Evolutionary conservation across 768 basidiomycete genomes (phyloP), one percentile per base, ranked within the genome.

Genomic region (Zangia roseola): DNA sequence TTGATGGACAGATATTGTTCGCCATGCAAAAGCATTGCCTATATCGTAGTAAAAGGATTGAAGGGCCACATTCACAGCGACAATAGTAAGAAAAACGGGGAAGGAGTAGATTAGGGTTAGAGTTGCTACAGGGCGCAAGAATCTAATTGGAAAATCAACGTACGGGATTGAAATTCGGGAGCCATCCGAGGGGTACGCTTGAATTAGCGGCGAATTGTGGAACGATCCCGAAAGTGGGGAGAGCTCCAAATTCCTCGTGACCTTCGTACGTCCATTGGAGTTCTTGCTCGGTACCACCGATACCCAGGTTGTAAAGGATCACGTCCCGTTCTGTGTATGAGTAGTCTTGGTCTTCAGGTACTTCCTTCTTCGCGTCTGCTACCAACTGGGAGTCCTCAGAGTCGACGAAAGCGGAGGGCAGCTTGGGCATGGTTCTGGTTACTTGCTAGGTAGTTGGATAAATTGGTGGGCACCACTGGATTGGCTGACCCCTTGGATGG

Each of bases 1-100:
- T 88, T 86, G 67, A 99, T 91, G 52, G 82, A 79, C 57, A 99
- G 72, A 68, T 91, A 98, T 61, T 98, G 97, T 64, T 99, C 97
- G 38, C 97, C 97, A 64, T 99, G 97, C 16, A 99, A 79, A n/a
- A 99, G 76, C 70, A 92, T 97, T 40, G 94, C 91, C 91, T 93
- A 52, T 2, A 41, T 36, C 12, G 13, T 7, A 16, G 13, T 7
- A 16, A 37, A 35, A 19, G 26, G 33, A 33, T 12, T 9, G 21
- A 20, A 50, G 23, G 42, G 23, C 23, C 28, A 16, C 50, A n/a
- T n/a, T n/a, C n/a, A n/a, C n/a, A n/a, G n/a, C n/a, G n/a, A n/a
- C 34, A 49, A 44, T 34, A 14, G 25, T 38, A 28, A 17, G 23
- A 8, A n/a, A 34, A 24, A 30, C 25, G 13, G 20, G 37, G 10